Evolutionary conservation across 306 rosid species (phyloP).

Genomic region (Cucurbita ficifolia): DNA sequence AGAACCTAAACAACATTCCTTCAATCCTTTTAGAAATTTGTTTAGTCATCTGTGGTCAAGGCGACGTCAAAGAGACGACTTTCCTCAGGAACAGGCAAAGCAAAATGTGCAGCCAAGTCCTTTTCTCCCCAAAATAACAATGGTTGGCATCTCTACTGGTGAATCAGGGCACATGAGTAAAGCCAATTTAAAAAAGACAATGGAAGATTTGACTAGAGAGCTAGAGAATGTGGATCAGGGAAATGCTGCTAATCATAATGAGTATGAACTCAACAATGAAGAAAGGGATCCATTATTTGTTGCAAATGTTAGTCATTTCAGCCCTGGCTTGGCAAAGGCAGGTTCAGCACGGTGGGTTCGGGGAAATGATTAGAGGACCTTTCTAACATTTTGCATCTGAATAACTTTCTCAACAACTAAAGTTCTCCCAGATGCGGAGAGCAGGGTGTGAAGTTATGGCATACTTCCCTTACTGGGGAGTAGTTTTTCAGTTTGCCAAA

Average conservation of each 20-base stretch:
- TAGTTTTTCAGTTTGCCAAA: background rate
- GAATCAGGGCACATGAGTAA: constrained; percentile 62
- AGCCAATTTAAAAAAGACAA: constrained; percentile 61
- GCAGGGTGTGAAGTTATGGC: background rate
- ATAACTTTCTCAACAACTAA: background rate
- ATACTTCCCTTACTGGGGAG: background rate
- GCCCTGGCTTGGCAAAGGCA: constrained; percentile 52
- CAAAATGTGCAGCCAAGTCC: constrained; percentile 27
- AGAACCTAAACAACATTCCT: constrained; percentile 16
- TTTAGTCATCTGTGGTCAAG: constrained; percentile 27
- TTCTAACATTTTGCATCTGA: constrained; percentile 3
- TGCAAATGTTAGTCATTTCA: constrained; percentile 84
- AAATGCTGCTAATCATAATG: constrained; percentile 15
- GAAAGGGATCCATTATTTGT: constrained; percentile 91
- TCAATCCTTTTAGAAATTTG: constrained; percentile 48
- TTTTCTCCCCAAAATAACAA: constrained; percentile 78
- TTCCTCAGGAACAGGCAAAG: constrained; percentile 19
- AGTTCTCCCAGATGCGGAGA: background rate
- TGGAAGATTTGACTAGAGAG: constrained; percentile 75
- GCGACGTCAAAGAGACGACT: constrained; percentile 17
- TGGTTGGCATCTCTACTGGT: constrained; percentile 85
- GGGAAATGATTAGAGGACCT: constrained; percentile 29
- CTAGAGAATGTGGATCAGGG: constrained; percentile 66
- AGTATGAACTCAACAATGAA: constrained; percentile 26
- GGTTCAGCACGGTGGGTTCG: constrained; percentile 54